These are phyloP conservation scores for Hypoxylon sp. DNA, from an alignment of 2,329 filamentous ascomycete species.

Conservation along the genomic window DNA sequence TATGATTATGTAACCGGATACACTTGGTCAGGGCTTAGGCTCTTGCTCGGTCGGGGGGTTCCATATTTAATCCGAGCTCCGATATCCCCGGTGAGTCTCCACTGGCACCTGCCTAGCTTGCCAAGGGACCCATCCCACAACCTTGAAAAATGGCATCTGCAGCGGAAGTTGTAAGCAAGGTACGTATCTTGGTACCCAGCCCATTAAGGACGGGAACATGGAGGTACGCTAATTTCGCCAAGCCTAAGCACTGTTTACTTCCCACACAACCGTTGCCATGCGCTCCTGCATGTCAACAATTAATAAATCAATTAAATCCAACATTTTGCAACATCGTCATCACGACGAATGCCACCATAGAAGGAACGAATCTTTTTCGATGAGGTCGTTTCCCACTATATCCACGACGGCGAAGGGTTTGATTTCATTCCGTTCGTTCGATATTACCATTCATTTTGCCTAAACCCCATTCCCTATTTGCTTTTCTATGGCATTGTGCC, in stretches of 20 bases:
- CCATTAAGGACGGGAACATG: background rate
- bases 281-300: slow-evolving; percentile 48
- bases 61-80: slow-evolving; percentile 6
- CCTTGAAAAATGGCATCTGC: background rate
- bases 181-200: slow-evolving; percentile 6
- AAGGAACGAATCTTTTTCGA: slow-evolving; percentile 18
- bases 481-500: slow-evolving; percentile 48
- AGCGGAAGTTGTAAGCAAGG: background rate
- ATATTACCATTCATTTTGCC: slow-evolving; percentile 7
- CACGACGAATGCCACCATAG: slow-evolving; percentile 19
- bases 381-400: slow-evolving; percentile 5
- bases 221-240: slow-evolving; percentile 24
- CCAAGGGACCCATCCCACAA: background rate
- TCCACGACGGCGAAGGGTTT: slow-evolving; percentile 12
- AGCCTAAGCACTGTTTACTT: slow-evolving; percentile 42
- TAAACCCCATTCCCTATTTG: slow-evolving; percentile 36
- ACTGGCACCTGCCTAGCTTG: background rate
- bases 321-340: slow-evolving; percentile 35
- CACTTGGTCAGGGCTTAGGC: background rate
- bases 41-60: background rate
- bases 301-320: slow-evolving; percentile 9
- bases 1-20: slow-evolving; percentile 19
- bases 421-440: slow-evolving; percentile 24
- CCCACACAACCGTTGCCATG: slow-evolving; percentile 48
- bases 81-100: background rate